A percentile compares a stretch with the other conserved stretches of the same genome.
phyloP scores from a whole-genome alignment of 441 rosid species.

The Adansonia rubrostipa region DNA sequence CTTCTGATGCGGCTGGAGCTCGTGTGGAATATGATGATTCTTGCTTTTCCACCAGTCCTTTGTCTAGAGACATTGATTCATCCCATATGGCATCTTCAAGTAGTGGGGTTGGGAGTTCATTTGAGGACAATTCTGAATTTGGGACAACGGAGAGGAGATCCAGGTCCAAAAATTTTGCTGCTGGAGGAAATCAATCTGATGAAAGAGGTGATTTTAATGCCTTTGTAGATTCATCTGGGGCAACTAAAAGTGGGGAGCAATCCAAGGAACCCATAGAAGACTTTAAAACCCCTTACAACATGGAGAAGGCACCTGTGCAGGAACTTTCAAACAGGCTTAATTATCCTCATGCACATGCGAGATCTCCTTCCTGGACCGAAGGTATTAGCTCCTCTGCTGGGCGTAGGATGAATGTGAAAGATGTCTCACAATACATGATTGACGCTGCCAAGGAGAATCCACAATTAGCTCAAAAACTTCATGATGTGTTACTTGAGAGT shows the following conservation, averaged over 20 bases:
- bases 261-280: slow-evolving; percentile 45
- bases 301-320: slow-evolving; percentile 42
- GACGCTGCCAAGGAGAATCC: slow-evolving; percentile 99
- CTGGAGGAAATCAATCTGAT: slow-evolving; percentile 47
- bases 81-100: slow-evolving; percentile 68
- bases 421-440: slow-evolving; percentile 93
- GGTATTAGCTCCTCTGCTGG: slow-evolving; percentile 93
- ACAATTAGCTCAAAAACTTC: slow-evolving; percentile 90
- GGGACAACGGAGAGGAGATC: slow-evolving; percentile 52
- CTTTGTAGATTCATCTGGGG: slow-evolving; percentile 29
- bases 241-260: slow-evolving; percentile 44
- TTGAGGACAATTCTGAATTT: slow-evolving; percentile 59
- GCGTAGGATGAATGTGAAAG: slow-evolving; percentile 91
- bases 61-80: slow-evolving; percentile 59
- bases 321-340: slow-evolving; percentile 58
- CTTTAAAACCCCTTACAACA: slow-evolving; percentile 33
- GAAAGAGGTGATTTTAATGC: slow-evolving; percentile 42
- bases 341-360: slow-evolving; percentile 65
- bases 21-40: slow-evolving; percentile 65
- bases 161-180: slow-evolving; percentile 37
- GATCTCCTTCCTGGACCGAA: slow-evolving; percentile 99
- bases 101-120: slow-evolving; percentile 65
- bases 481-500: slow-evolving; percentile 92
- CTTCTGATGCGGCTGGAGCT: slow-evolving; percentile 81
- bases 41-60: slow-evolving; percentile 61